These are phyloP conservation scores for Mycena kentingensis DNA, from an alignment of 768 basidiomycete genomes.

Conservation along the genomic window DNA sequence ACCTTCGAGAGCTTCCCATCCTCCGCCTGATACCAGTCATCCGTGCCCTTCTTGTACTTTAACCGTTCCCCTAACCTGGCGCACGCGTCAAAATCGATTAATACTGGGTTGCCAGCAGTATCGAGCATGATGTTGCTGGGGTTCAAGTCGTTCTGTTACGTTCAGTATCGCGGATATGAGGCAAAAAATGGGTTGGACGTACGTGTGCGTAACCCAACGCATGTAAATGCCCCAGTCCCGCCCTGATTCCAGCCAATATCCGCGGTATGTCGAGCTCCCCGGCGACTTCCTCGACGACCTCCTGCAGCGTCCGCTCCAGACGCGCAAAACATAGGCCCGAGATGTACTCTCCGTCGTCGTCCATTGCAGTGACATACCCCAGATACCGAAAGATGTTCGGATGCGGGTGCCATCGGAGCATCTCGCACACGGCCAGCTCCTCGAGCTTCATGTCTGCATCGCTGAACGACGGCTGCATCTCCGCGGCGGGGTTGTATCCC, in stretches of 20 bases:
- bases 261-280: background rate
- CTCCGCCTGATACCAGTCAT: background rate
- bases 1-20: background rate
- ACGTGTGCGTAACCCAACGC: conserved; percentile 5
- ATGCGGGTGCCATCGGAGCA: background rate
- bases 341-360: background rate
- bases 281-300: background rate
- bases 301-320: background rate
- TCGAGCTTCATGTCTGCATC: background rate
- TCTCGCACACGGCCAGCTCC: conserved; percentile 2
- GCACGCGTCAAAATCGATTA: conserved; percentile 8
- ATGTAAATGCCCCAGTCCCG: background rate
- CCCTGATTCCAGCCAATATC: background rate
- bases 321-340: conserved; percentile 6
- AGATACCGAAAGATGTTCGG: conserved; percentile 2
- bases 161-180: background rate
- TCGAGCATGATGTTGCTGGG: conserved; percentile 6
- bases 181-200: background rate
- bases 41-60: background rate
- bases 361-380: conserved; percentile 1
- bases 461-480: background rate
- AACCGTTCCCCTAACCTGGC: background rate
- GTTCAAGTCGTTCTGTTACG: conserved; percentile 2
- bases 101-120: background rate
- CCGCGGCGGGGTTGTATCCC: background rate